Evolutionary conservation across 1,284 basidiomycete genomes (phyloP), one percentile per base, ranked within the genome.

Genomic region (Naganishia liquefaciens): DNA sequence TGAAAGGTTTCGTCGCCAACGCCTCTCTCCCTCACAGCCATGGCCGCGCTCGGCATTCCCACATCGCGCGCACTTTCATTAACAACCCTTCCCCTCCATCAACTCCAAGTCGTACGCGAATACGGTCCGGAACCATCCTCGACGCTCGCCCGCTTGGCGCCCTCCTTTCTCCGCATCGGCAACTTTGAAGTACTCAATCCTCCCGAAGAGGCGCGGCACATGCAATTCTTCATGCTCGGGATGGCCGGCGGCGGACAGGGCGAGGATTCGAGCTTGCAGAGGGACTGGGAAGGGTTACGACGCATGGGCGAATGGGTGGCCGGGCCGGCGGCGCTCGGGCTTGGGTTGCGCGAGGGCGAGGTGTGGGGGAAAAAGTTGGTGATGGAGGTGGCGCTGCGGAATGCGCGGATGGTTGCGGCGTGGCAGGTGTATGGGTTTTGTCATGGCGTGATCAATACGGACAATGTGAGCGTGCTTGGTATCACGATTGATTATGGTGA

Each of bases 361-460:
- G 82, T 82, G 43, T 91, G 86, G 89, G 90, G 83, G 3, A 82
- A 82, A 73, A 82, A 84, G 54, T 81, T 96, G 52, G 84, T 95
- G 2, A 77, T 87, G 65, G 91, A 95, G 70, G 86, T 87, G 0
- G 87, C 91, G 17, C 84, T 82, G 73, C 81, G 91, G 71, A 98
- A 96, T 72, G 94, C 91, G 42, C 81, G 81, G 73, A 98, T 94
- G 86, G 90, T 93, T 0, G 95, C 91, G 2, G 87, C 83, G 2
- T 98, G 95, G 95, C 95, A 98, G 78, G 79, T 80, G 70, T 91
- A 91, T 77, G 91, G 91, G 0, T 94, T 91, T 76, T 93, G 93
- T 89, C 78, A 80, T 64, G 79, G 79, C 10, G 94, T 98, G n/a
- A 90, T 97, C 72, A 97, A 97, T 75, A 96, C 94, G 2, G 94